phyloP scores from a whole-genome alignment of 805 yeast species.

The Cyberlindnera bimundalis region DNA sequence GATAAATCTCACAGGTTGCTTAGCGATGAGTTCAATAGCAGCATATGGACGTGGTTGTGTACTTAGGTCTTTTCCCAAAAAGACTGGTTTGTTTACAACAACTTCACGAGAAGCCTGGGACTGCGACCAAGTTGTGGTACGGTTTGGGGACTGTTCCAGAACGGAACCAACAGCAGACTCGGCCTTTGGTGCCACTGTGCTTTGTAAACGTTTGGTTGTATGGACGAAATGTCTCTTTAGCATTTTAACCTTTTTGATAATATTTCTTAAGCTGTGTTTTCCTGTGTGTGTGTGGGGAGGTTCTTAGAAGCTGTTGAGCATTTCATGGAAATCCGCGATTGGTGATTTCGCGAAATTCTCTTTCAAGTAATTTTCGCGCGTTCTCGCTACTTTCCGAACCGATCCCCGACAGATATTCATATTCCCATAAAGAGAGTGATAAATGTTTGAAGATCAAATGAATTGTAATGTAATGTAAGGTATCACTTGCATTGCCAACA shows the following conservation, averaged over 20 bases:
- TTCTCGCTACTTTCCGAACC: too few relatives aligned
- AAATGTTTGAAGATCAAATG: too few relatives aligned
- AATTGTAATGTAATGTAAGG: too few relatives aligned
- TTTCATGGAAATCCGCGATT: too few relatives aligned
- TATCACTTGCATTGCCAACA: too few relatives aligned
- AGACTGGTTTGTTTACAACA: conserved; percentile 33
- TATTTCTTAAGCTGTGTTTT: background rate
- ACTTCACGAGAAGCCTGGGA: conserved; percentile 41
- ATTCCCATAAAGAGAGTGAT: too few relatives aligned
- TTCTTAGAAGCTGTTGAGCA: too few relatives aligned
- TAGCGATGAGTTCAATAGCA: conserved; percentile 77
- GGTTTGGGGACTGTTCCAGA: conserved; percentile 70
- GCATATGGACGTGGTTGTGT: conserved; percentile 78
- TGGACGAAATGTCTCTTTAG: conserved; percentile 6
- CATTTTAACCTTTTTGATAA: too few relatives aligned
- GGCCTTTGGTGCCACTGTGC: conserved; percentile 4
- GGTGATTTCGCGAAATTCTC: too few relatives aligned
- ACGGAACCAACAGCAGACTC: conserved; percentile 9
- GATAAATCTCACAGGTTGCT: conserved; percentile 66
- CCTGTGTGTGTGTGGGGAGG: background rate
- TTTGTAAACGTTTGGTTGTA: conserved; percentile 4
- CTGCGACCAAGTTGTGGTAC: conserved; percentile 65
- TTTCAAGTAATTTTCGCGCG: too few relatives aligned
- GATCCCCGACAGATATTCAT: too few relatives aligned
- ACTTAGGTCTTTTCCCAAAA: conserved; percentile 64